Evolutionary conservation across 345 rosid species (phyloP).

Genomic region (Hibiscus tridactylites): DNA sequence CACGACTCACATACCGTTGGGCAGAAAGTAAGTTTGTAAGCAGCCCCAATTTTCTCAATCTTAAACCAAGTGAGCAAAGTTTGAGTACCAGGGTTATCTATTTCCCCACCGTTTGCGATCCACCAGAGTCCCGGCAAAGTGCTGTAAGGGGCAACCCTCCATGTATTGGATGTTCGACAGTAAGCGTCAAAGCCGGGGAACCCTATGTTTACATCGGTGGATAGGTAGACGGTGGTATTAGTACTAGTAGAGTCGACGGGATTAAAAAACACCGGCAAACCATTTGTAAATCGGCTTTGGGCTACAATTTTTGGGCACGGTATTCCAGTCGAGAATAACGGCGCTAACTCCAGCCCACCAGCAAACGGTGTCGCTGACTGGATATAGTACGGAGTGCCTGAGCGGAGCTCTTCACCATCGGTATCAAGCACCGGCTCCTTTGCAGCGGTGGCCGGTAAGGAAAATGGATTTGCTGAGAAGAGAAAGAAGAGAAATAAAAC

Average conservation of each 20-base stretch:
- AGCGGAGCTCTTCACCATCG: background rate
- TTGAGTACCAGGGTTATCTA: background rate
- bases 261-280: background rate
- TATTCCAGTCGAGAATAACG: too few relatives aligned
- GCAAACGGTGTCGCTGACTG: background rate
- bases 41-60: background rate
- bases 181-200: background rate
- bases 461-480: background rate
- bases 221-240: background rate
- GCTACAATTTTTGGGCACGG: background rate
- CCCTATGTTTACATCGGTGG: background rate
- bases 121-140: background rate
- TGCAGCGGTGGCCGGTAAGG: background rate
- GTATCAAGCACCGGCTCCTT: background rate
- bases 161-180: background rate
- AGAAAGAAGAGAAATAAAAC: background rate
- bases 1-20: background rate
- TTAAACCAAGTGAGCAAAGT: slow-evolving; percentile 4
- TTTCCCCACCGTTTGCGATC: background rate
- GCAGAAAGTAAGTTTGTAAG: background rate
- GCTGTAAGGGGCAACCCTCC: background rate
- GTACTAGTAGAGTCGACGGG: background rate
- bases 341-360: too few relatives aligned
- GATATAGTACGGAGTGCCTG: background rate
- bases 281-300: fast-evolving